These are phyloP conservation scores for Macrophomina pseudophaseolina DNA, from an alignment of 2,329 filamentous ascomycete species.

Conservation along the genomic window DNA sequence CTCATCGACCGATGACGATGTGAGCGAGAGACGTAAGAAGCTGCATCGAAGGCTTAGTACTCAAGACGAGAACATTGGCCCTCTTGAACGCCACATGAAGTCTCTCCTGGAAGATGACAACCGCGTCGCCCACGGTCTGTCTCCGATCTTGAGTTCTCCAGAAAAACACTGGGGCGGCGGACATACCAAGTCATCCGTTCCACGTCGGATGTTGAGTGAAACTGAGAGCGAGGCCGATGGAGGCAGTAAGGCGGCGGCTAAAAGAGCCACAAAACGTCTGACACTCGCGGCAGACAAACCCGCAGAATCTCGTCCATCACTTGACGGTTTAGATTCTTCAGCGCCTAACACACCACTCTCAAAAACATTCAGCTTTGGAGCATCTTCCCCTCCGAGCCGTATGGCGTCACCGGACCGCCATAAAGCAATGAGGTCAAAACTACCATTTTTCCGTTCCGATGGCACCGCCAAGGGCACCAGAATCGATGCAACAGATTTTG, in stretches of 20 bases:
- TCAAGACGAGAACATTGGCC: slow-evolving; percentile 51
- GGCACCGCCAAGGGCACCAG: slow-evolving; percentile 42
- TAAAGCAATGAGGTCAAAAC: slow-evolving; percentile 44
- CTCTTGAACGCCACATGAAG: slow-evolving; percentile 53
- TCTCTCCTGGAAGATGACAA: slow-evolving; percentile 51
- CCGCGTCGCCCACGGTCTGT: slow-evolving; percentile 38
- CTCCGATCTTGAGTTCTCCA: slow-evolving; percentile 45
- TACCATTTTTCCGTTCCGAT: slow-evolving; percentile 49
- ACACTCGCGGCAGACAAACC: slow-evolving; percentile 11
- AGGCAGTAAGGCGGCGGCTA: slow-evolving; percentile 5
- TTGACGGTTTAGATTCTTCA: slow-evolving; percentile 45
- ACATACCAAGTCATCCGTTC: slow-evolving; percentile 25
- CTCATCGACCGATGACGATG: slow-evolving; percentile 53
- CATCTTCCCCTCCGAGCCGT: slow-evolving; percentile 45
- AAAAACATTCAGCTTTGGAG: slow-evolving; percentile 38
- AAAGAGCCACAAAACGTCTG: slow-evolving; percentile 14
- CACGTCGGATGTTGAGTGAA: slow-evolving; percentile 40
- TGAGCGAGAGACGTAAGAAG: slow-evolving; percentile 54
- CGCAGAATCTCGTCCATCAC: slow-evolving; percentile 43
- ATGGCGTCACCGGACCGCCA: slow-evolving; percentile 31
- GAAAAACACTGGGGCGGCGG: slow-evolving; percentile 44
- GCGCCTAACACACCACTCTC: slow-evolving; percentile 45
- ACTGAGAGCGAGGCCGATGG: slow-evolving; percentile 29
- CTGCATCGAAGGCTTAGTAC: slow-evolving; percentile 57
- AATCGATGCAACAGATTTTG: slow-evolving; percentile 32